These are phyloP conservation scores for Pseudopithomyces chartarum DNA, from an alignment of 2,329 filamentous ascomycete genomes.

Conservation along the genomic window DNA sequence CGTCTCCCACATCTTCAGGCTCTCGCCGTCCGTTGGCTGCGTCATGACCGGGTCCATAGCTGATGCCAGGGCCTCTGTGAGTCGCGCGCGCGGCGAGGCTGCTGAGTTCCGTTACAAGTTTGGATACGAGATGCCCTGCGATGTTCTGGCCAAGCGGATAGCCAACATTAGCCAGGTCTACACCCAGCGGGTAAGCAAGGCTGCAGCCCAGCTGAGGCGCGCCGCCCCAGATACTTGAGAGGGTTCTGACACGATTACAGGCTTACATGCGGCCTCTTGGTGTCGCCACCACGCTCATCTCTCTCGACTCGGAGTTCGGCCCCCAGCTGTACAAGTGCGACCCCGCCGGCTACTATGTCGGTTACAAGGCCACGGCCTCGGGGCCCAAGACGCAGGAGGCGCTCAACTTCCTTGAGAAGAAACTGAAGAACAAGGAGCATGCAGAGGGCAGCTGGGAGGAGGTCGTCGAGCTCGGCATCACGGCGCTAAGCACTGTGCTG, in stretches of 20 bases:
- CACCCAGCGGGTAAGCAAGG: slow-evolving; percentile 79
- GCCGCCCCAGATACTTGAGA: not conserved
- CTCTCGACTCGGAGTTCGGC: slow-evolving; percentile 87
- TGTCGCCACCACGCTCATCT: slow-evolving; percentile 93
- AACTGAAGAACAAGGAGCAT: slow-evolving; percentile 97
- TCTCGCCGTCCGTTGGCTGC: slow-evolving; percentile 94
- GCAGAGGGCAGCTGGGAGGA: slow-evolving; percentile 95
- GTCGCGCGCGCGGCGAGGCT: slow-evolving; percentile 91
- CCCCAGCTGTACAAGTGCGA: slow-evolving; percentile 99
- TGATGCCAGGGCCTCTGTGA: slow-evolving; percentile 90
- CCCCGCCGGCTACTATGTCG: slow-evolving; percentile 95
- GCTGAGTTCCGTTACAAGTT: slow-evolving; percentile 98
- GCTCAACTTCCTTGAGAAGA: slow-evolving; percentile 98
- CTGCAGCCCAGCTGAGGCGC: slow-evolving; percentile 14
- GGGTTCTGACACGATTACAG: slow-evolving; percentile 52
- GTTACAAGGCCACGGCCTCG: slow-evolving; percentile 97
- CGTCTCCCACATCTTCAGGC: slow-evolving; percentile 95
- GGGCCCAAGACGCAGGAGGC: slow-evolving; percentile 99
- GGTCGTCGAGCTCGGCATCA: slow-evolving; percentile 95
- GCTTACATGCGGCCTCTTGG: slow-evolving; percentile 98
- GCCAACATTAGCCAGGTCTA: slow-evolving; percentile 99
- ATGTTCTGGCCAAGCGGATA: slow-evolving; percentile 92
- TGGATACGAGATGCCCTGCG: slow-evolving; percentile 99
- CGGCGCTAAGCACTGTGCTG: slow-evolving; percentile 90
- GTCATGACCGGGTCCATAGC: slow-evolving; percentile 99